Evolutionary conservation across 1,139 yeast species (phyloP), one percentile per base, ranked within the genome.

Genomic region (Saccharomyces pastorianus): DNA sequence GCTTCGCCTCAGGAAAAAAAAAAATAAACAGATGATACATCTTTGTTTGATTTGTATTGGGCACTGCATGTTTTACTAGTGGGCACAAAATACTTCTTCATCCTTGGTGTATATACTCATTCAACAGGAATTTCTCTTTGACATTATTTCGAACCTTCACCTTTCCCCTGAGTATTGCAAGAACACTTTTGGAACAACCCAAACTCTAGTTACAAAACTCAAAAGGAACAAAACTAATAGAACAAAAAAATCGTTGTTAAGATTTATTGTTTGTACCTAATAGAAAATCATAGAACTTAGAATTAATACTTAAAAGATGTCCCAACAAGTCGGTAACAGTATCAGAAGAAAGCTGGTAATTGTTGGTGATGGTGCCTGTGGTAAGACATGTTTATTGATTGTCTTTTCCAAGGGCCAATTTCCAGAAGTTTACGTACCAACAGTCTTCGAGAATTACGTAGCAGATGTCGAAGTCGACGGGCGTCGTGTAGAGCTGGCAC

Each of bases 381-480:
- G 93, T 76, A 85, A 85, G 69, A 85, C 93, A 5, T 85, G 91
- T 81, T 77, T 85, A 64, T 78, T 85, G 71, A 84, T 84, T 71
- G 96, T 88, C 17, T 91, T 90, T 72, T 86, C 96, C 60, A 88
- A 88, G 75, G 97, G 96, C 60, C 88, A 95, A 54, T 91, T 90
- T 83, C 97, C 97, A 59, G 95, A 89, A 70, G 93, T 88, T 57
- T 90, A 90, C 71, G 96, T 89, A 51, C 97, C 97, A 64, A 90
- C 97, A 29, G 96, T 90, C 57, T 90, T 90, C 69, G 97, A 90
- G 72, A 89, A 89, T 77, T 89, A 90, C 73, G 96, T 88, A 64
- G 93, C 96, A 50, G 95, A 88, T 69, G 96, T 90, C 55, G 95
- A 87, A 71, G 95, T 90, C 58, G 91, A 90, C 68, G 96, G 96